Percentiles rank a stretch among this genome's conserved stretches.
Conservation (phyloP, 2,329 filamentous ascomycete genomes). For the Ceratocystis eucalypticola region DNA sequence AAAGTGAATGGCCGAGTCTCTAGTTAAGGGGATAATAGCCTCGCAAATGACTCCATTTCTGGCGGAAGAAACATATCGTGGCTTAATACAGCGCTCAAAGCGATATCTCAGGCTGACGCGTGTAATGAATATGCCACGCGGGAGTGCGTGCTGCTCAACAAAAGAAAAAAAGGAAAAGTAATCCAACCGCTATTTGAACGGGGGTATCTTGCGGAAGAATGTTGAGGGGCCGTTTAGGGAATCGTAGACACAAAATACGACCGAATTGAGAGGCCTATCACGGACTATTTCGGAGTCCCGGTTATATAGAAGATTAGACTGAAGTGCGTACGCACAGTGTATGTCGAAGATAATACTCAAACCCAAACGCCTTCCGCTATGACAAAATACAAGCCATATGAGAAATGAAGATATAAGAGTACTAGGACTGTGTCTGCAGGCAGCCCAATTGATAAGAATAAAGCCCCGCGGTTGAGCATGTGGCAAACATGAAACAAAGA, state of each 20-base stretch:
- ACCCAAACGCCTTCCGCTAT: constrained; percentile 46
- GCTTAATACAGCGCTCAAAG: not conserved
- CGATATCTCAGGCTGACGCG: not conserved
- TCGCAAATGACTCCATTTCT: not conserved
- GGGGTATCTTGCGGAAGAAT: constrained; percentile 7
- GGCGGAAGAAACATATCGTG: not conserved
- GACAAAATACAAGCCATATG: constrained; percentile 25
- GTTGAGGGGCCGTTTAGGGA: not conserved
- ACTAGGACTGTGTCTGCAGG: constrained; percentile 5
- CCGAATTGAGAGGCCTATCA: not conserved
- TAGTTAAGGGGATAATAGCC: not conserved
- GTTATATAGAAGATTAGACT: constrained; percentile 38
- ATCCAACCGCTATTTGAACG: not conserved
- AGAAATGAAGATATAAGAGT: constrained; percentile 16
- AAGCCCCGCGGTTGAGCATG: constrained; percentile 9
- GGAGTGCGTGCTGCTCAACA: not conserved
- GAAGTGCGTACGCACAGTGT: constrained; percentile 34
- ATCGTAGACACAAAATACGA: not conserved
- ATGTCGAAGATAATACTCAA: constrained; percentile 35
- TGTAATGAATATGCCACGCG: no score
- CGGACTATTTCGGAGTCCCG: constrained; percentile 8
- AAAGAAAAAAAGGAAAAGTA: not conserved
- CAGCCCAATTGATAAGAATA: not conserved
- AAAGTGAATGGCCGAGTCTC: not conserved
- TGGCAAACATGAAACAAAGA: constrained; percentile 22